phyloP scores from a whole-genome alignment of 1,284 basidiomycete genomes.

The Coniferiporia sulphurascens region DNA sequence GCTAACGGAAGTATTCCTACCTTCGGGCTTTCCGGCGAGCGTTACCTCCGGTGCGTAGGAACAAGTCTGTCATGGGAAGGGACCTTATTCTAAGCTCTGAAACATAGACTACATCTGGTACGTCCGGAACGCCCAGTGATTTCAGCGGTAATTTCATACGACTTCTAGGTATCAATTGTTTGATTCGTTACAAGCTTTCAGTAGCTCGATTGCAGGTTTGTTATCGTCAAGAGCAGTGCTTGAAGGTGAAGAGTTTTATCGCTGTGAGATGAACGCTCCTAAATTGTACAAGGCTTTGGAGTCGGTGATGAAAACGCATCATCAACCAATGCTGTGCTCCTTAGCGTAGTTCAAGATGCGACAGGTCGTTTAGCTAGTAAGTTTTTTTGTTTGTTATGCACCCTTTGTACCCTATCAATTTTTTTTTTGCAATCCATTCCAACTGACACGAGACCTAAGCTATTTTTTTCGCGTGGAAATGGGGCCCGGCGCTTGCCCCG shows the following conservation, averaged over 20 bases:
- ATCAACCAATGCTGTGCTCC: conserved; percentile 57
- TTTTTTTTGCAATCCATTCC: neutral
- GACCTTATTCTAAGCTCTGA: neutral
- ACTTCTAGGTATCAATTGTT: conserved; percentile 51
- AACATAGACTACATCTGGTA: conserved; percentile 20
- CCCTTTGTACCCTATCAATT: neutral
- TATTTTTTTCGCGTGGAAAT: conserved; percentile 53
- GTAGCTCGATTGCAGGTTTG: conserved; percentile 57
- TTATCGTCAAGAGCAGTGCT: conserved; percentile 63
- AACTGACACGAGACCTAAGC: conserved; percentile 33
- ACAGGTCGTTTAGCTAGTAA: conserved; percentile 59
- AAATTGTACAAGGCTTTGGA: conserved; percentile 46
- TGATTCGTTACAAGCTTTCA: conserved; percentile 65
- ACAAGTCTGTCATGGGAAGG: neutral
- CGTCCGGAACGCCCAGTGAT: neutral
- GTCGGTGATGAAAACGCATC: conserved; percentile 63
- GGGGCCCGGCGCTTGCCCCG: conserved; percentile 59
- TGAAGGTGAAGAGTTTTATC: conserved; percentile 40
- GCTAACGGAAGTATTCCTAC: conserved; percentile 46
- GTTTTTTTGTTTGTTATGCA: conserved; percentile 23
- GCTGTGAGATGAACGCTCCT: neutral
- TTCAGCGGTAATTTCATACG: conserved; percentile 29
- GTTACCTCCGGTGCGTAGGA: conserved; percentile 49
- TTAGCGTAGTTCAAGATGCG: conserved; percentile 59
- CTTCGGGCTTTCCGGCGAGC: conserved; percentile 52